Evolutionary conservation across 192 early-diverging fungal genomes (phyloP), one percentile per base, ranked within the genome.

Genomic region (Coemansia sp.): DNA sequence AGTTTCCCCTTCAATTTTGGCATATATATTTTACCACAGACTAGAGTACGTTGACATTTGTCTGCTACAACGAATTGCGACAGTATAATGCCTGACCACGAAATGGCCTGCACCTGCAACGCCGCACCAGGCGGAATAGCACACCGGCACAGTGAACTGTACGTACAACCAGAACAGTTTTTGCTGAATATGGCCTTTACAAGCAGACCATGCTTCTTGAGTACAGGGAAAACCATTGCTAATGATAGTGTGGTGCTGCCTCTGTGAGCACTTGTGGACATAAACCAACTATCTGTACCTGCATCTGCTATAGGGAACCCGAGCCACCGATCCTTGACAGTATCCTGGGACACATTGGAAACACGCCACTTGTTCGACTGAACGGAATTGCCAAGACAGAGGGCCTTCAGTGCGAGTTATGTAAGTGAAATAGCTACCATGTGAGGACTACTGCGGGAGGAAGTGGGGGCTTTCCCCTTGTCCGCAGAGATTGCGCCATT

Each of bases 281-380:
- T 14, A 46, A 46, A 17, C 39, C 11, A 17, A 4, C 59, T 22
- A 11, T 31, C 54, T 36, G 30, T 32, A 14, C 24, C 21, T 60
- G 39, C 20, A 14, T 61, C 19, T 9, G 11, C 17, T 80, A 61
- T 84, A 84, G 82, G 19, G 54, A 72, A 55, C 88, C 89, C n/a
- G 89, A 90, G 66, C 92, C 92, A 55, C 84, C 80, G 59, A 93
- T 98, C 64, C 84, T 93, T 56, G 80, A 93, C 76, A 92, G 87
- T 60, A 91, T 99, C 71, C 87, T 99, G 59, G 94, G 94, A 31
- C 92, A 97, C 74, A 93, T 99, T 60, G 97, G 97, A 58, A 94
- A 95, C 82, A 99, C 97, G 14, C 96, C 97, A 33, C 80, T 93
- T 52, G 94, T 99, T 32, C 86, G 95, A 59, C 86, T 98, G 55